Base-by-base conservation (phyloP, 192 early-diverging fungal genomes). In the Fimicolochytrium jonesii region DNA sequence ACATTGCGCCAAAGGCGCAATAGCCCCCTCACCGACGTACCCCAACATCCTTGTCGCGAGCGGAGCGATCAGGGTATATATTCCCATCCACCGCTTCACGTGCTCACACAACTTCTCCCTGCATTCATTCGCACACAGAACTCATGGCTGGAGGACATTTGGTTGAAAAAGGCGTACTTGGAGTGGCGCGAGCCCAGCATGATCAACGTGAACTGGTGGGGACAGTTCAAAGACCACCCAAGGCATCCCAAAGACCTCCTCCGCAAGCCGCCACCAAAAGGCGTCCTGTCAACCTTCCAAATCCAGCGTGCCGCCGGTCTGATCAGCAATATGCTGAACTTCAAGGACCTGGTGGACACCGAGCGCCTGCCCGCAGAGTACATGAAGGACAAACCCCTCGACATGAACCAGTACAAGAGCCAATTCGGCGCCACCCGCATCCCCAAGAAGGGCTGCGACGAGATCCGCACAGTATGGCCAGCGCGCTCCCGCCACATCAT, bases 401-500 rank as follows among this genome's bases (percentile, higher is more conserved):
- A 91, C 75, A 98, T 98, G 95, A 86, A 94, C 75, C 95, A 98
- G 79, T 90, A 89, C 77, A 88, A 81, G 56, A 84, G 85, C 45
- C 84, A 89, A 64, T 95, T 94, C 77, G 89, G 90, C 37, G 85
- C 88, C 6, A 80, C 82, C 42, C 80, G 95, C 17, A 77, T 94
- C 32, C 84, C 94, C 10, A 83, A 85, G 1, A 36, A 71, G 9
- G 77, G 71, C 2, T 64, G 80, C 23, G 95, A 98, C 67, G 77
- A 79, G 22, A 75, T 95, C 43, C 76, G 86, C 6, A 76, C 82
- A 23, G 73, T 82, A 44, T 89, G 81, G 68, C 93, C 93, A 6
- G 65, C 88, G 13, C 82, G 70, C 1, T 84, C 88, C 35, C 79
- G 76, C 35, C 93, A 97, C 64, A 86, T 97, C 33, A 81, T 92